These are phyloP conservation scores for Cordyceps pruinosa DNA, from an alignment of 2,329 filamentous ascomycete genomes.

Conservation along the genomic window DNA sequence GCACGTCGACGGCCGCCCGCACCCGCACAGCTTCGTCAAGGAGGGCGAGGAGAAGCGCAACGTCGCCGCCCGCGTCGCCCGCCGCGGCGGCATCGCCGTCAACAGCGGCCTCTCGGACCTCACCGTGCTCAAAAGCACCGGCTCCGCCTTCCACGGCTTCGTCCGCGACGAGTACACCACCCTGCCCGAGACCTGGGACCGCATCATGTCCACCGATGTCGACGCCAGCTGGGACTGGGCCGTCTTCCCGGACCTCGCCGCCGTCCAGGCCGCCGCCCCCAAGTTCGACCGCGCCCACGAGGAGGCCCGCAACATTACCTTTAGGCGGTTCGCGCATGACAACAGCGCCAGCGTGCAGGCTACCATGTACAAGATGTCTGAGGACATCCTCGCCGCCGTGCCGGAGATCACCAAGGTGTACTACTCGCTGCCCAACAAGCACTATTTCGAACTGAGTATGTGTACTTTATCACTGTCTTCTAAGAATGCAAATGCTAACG, in stretches of 20 bases:
- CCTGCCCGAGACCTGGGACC: constrained; percentile 84
- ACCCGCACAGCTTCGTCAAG: constrained; percentile 91
- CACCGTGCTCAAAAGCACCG: constrained; percentile 91
- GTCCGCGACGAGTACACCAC: constrained; percentile 90
- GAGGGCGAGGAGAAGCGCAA: constrained; percentile 84
- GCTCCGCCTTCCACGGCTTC: constrained; percentile 92
- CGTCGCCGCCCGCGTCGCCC: constrained; percentile 64
- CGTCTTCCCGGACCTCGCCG: constrained; percentile 56
- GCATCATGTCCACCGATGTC: constrained; percentile 90
- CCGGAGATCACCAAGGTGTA: constrained; percentile 66
- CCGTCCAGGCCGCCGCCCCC: constrained; percentile 55
- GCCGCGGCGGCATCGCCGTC: constrained; percentile 60
- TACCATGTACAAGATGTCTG: constrained; percentile 99
- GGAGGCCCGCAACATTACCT: constrained; percentile 73
- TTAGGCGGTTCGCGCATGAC: constrained; percentile 85
- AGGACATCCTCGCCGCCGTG: constrained; percentile 71
- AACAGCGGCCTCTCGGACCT: constrained; percentile 73
- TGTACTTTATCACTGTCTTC: constrained; percentile 14
- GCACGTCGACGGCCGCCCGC: constrained; percentile 76
- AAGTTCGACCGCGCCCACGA: constrained; percentile 76
- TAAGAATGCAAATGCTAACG: constrained; percentile 14
- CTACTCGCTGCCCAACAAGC: constrained; percentile 92
- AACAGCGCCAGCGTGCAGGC: constrained; percentile 88
- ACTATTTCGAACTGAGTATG: constrained; percentile 94
- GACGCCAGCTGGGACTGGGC: constrained; percentile 84